Base-by-base conservation (phyloP, 2,329 filamentous ascomycete species). In the Fusarium sp. region DNA sequence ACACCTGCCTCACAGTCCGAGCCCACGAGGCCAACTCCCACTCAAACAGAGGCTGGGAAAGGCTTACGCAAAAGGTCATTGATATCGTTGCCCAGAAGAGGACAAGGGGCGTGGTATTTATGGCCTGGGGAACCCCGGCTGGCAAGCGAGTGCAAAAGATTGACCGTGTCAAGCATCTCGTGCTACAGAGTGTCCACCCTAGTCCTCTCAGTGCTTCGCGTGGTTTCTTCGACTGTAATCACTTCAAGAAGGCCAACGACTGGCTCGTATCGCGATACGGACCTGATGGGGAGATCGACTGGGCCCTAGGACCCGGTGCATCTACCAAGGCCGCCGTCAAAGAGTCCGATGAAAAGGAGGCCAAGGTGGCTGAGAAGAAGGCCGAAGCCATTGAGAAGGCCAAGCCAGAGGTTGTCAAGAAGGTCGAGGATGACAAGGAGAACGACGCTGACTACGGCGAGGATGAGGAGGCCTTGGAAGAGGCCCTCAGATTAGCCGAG, bases 1-100 rank as follows among this genome's bases (percentile, higher is more conserved):
- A 99, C 79, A 97, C 96, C 1, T 97, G 94, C 78, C 84, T 99
- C 57, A 99, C 96, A 0, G 96, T 99, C 18, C 92, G 93, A 26
- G 93, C 93, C 1, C 92, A 97, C 77, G 89, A 97, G 72, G 90
- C 96, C 46, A 95, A 96, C 78, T 92, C 89, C 30, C 96, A 99
- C 79, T 84, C 91, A 4, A 91, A 91, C 74, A 90, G 90, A 67
- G 96, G 96, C 16, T 99, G 96, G 96, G 96, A 99, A 80, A 85
- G 85, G 44, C 92, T 99, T 77, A 99, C 95, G 20, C 94, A 97
- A 77, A 92, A 89, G 69, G 91, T 96, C 41, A 97, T 99, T 67
- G 94, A 98, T 70, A 86, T 92, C 0, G 92, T 98, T 3, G 92
- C 92, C 1, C 88, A 90, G 76, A 89, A 91, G 72, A 87, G 94